Conservation (phyloP, 2,329 filamentous ascomycete species). For the Orbilia quercus region DNA sequence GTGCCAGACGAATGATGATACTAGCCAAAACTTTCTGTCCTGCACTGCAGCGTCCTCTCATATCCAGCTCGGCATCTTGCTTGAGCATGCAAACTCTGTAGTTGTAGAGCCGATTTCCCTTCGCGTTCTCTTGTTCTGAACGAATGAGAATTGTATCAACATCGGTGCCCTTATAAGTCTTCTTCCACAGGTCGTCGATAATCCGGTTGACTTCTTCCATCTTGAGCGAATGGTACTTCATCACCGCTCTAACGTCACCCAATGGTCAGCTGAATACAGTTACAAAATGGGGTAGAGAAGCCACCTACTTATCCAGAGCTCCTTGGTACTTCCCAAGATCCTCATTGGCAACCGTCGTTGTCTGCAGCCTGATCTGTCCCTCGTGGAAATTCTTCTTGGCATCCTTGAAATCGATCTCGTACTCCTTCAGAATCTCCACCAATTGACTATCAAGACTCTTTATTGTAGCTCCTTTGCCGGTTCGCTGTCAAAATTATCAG, state of each 20-base stretch:
- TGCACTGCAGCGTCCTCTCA: slow-evolving; percentile 96
- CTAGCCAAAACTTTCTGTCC: slow-evolving; percentile 96
- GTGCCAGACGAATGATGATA: slow-evolving; percentile 95
- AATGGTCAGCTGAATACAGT: background rate
- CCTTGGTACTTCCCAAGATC: slow-evolving; percentile 84
- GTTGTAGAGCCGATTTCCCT: slow-evolving; percentile 87
- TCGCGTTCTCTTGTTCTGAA: slow-evolving; percentile 82
- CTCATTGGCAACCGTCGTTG: slow-evolving; percentile 90
- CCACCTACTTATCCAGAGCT: slow-evolving; percentile 78
- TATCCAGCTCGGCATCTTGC: slow-evolving; percentile 97
- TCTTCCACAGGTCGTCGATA: slow-evolving; percentile 94
- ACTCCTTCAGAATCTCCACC: slow-evolving; percentile 77
- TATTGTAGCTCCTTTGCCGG: slow-evolving; percentile 76
- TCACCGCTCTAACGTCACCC: slow-evolving; percentile 74
- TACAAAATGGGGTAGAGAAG: background rate
- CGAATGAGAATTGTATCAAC: slow-evolving; percentile 96
- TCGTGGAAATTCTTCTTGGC: slow-evolving; percentile 84
- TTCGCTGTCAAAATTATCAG: slow-evolving; percentile 51
- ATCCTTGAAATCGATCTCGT: slow-evolving; percentile 85
- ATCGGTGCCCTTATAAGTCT: slow-evolving; percentile 95
- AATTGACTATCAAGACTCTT: slow-evolving; percentile 87
- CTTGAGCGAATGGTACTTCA: slow-evolving; percentile 94
- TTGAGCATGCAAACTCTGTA: slow-evolving; percentile 99
- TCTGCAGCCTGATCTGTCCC: slow-evolving; percentile 65
- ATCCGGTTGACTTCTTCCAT: slow-evolving; percentile 99